Evolutionary conservation across 805 yeast genomes (phyloP), one percentile per base, ranked within the genome.

Genomic region (Schizosaccharomyces japonicus): DNA sequence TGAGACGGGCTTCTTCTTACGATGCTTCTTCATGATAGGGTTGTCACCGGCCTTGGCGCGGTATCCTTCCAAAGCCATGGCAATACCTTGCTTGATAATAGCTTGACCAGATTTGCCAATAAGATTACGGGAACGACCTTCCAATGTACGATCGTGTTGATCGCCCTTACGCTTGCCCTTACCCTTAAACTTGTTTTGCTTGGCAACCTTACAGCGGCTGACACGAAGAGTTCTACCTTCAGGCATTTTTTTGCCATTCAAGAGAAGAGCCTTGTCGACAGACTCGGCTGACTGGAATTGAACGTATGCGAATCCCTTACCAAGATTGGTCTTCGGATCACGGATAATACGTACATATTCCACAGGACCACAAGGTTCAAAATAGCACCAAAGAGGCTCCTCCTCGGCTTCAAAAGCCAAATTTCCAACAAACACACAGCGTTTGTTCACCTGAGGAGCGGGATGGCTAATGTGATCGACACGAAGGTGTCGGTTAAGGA

Each of bases 241-340:
- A 7, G 51, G 56, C 53, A 73, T 60, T 50, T 75, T 72, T 63
- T 80, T 76, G 44, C 74, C 87, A 60, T 85, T 73, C 51, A 82
- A 64, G 50, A 83, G 63, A 48, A 90, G 62, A 0, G 95, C 95
- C 58, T 81, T 80, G 52, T 76, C 75, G 7, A 90, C 94, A 39
- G 76, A 67, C 49, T 77, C 63, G 48, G 73, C 62, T 56, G 63
- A 66, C 51, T 68, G 71, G 66, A 85, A 90, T 62, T 87, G 96
- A 31, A 90, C 84, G 59, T 85, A 81, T 4, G 94, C 98, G 65
- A 90, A 85, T 4, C 99, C 99, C 64, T 90, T 90, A 52, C 98
- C 99, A 50, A 87, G 68, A 56, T 90, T 87, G 21, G 95, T 87
- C 64, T 82, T 82, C 15, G 93, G 65, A 60, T 90, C 99, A 59